Conservation (phyloP, 805 yeast genomes). For the Saccharomycopsis synnaedendra region DNA sequence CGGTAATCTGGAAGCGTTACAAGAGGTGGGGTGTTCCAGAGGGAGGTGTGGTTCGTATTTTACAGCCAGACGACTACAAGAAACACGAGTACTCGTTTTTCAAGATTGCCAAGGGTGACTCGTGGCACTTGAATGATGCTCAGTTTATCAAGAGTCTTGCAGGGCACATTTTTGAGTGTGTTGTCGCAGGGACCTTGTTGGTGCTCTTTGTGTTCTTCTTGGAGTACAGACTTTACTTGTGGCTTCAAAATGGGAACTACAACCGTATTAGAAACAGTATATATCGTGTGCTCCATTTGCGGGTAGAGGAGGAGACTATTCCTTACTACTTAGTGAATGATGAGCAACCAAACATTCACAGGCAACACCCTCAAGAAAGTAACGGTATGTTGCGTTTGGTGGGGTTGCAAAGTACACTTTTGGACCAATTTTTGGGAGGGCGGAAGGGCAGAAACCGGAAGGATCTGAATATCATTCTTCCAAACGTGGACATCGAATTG, state of each 20-base stretch:
- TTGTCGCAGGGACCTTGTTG: constrained; percentile 54
- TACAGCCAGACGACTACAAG: constrained; percentile 68
- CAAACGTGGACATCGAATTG: constrained; percentile 16
- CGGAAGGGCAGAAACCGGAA: constrained; percentile 15
- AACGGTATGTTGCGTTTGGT: constrained; percentile 14
- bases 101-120: constrained; percentile 68
- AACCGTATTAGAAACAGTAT: constrained; percentile 8
- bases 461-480: constrained; percentile 16
- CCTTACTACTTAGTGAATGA: constrained; percentile 2
- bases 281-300: background rate
- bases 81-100: constrained; percentile 52
- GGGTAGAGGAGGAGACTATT: background rate
- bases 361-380: background rate
- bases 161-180: constrained; percentile 61
- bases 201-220: constrained; percentile 36
- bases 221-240: constrained; percentile 36
- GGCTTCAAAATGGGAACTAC: constrained; percentile 24
- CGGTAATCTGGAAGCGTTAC: constrained; percentile 81
- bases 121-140: constrained; percentile 91
- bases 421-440: constrained; percentile 12
- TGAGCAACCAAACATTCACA: background rate
- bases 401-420: constrained; percentile 10
- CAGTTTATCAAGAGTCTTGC: constrained; percentile 62
- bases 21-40: constrained; percentile 69
- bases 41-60: constrained; percentile 52